These are phyloP conservation scores for Ilex paraguariensis DNA, from an alignment of 305 asterid species.

Conservation along the genomic window DNA sequence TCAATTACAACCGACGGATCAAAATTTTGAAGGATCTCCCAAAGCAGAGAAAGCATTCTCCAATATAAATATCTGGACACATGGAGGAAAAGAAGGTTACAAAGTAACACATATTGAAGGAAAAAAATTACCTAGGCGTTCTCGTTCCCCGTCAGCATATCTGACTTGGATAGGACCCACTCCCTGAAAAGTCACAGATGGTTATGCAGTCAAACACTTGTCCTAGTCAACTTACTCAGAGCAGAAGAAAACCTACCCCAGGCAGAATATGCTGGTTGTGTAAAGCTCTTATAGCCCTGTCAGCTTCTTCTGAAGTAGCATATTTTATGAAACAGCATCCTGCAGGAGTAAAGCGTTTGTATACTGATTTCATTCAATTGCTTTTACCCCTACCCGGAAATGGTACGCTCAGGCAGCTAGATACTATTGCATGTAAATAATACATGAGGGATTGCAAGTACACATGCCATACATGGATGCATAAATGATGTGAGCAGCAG, in stretches of 20 bases:
- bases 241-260: conserved; percentile 58
- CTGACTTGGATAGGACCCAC: conserved; percentile 94
- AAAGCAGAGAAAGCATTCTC: conserved; percentile 7
- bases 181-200: conserved; percentile 48
- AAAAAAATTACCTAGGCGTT: conserved; percentile 75
- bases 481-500: no score
- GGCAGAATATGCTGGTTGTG: conserved; percentile 84
- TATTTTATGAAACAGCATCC: conserved; percentile 98
- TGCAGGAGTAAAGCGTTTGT: conserved; percentile 56
- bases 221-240: conserved; percentile 18
- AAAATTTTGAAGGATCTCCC: no score
- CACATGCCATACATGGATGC: no score
- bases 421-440: no score
- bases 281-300: conserved; percentile 83
- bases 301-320: conserved; percentile 91
- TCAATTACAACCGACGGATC: no score
- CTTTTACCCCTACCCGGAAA: conserved; percentile 20
- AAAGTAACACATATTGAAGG: no score
- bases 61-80: conserved; percentile 7
- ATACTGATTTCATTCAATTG: conserved; percentile 33
- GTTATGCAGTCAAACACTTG: conserved; percentile 3
- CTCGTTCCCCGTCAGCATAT: conserved; percentile 99
- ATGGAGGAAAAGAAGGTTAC: background rate
- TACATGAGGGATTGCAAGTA: no score
- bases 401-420: background rate